Percentiles rank a stretch among this genome's conserved stretches.
Conservation (phyloP, 495 filamentous ascomycete species). For the Neurospora tetraspora region DNA sequence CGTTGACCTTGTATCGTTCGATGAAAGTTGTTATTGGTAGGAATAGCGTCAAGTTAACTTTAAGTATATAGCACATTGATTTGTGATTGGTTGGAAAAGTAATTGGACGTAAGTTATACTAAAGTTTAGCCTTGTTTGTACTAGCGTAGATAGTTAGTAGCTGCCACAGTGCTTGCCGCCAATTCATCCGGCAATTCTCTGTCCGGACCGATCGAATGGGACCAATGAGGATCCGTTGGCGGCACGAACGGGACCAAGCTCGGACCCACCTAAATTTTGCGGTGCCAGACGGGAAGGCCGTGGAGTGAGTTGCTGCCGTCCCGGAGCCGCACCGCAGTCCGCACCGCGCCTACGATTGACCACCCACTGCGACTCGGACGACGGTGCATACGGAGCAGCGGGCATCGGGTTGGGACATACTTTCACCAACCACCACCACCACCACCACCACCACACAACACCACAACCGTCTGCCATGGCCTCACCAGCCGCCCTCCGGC, state of each 20-base stretch:
- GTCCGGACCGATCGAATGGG: not conserved
- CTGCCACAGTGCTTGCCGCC: not conserved
- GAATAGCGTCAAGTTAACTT: not conserved
- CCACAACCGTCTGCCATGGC: conserved; percentile 23
- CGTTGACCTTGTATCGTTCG: not conserved
- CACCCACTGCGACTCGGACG: not conserved
- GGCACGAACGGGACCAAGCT: not conserved
- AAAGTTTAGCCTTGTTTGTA: not conserved
- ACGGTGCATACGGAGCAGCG: not conserved
- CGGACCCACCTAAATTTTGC: conserved; percentile 6
- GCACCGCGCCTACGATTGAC: not conserved
- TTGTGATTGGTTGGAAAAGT: not conserved
- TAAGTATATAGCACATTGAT: not conserved
- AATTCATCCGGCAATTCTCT: not conserved
- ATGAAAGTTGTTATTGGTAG: not conserved
- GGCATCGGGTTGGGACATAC: not conserved
- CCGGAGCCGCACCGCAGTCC: not conserved
- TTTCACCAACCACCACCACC: not conserved
- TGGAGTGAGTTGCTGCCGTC: not conserved
- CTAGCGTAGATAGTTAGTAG: not conserved
- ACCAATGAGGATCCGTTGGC: not conserved
- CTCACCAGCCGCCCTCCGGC: conserved; percentile 32
- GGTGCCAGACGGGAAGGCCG: not conserved
- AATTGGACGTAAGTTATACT: not conserved
- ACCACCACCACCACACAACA: not conserved